Evolutionary conservation across 495 filamentous ascomycete genomes (phyloP), one percentile per base, ranked within the genome.

Genomic region (Stereocaulon alpinum): DNA sequence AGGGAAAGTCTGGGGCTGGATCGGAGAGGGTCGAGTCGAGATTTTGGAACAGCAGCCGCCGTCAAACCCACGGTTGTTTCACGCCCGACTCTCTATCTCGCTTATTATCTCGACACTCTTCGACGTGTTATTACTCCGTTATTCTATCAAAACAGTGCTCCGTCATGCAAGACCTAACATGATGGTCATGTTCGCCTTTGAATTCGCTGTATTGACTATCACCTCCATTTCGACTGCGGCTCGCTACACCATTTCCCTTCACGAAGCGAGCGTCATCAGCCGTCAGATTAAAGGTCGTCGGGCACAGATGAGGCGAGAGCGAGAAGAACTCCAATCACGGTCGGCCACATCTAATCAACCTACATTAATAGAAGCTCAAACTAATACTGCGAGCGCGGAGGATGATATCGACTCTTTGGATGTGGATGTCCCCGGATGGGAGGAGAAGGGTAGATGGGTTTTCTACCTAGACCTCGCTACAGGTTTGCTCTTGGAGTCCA

Each of bases 101-200:
- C 76, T 98, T 37, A 65, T 88, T 0, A 69, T 95, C 40, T 88
- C 90, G 48, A 76, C 93, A 43, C 52, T 80, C 17, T 95, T 91
- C 72, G 84, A 94, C 70, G 67, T 80, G 27, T 85, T 79, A 63
- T 81, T 98, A 73, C 77, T 96, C 60, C 76, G 73, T 27, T 96
- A 96, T 67, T 86, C 86, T 61, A 74, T 95, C 64, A 77, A 82
- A 11, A 88, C 86, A 2, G 91, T 98, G 29, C 82, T 96, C 20
- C 80, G 86, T 47, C 83, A 90, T 61, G 88, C 93, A 0, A 82
- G 88, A 20, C 91, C 93, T 0, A 91, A 93, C 56, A 96, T 98
- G 89, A 98, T 98, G 94, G 89, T 98, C 58, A 97, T 97, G 91
- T 98, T 98, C 67, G 84, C 91, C 18, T 97, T 98, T 65, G 93